A percentile compares a stretch with the other conserved stretches of the same genome.
Evolutionary conservation across 179 eudicot genomes (phyloP).

Genomic region (Camellia oleifera): DNA sequence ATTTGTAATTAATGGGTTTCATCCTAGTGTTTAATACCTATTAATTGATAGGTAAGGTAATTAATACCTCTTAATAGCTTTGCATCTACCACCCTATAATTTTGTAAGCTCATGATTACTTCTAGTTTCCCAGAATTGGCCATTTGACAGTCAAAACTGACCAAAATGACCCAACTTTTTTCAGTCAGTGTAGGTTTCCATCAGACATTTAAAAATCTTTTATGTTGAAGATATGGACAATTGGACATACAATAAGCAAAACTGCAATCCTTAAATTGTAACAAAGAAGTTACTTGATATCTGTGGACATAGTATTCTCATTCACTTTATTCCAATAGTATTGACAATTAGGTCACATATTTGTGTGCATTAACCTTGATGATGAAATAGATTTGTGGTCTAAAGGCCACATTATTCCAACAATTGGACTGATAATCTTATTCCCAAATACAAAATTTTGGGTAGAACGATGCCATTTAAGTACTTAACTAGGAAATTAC

Average conservation of each 20-base stretch:
- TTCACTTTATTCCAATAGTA: constrained; percentile 4
- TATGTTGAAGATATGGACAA: neutral
- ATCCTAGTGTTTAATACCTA: no score
- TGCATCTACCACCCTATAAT: neutral
- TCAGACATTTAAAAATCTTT: neutral
- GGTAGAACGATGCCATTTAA: neutral
- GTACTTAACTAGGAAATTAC: neutral
- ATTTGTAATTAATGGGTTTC: no score
- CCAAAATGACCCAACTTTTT: constrained; percentile 3
- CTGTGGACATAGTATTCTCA: neutral
- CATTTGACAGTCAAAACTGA: neutral
- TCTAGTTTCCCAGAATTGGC: neutral
- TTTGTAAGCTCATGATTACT: neutral
- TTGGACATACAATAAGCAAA: neutral
- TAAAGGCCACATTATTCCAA: neutral
- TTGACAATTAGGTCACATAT: neutral
- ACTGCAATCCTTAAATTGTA: neutral
- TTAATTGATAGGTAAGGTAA: no score
- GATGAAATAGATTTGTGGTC: neutral
- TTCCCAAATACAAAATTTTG: neutral
- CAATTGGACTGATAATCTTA: neutral
- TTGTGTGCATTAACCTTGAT: neutral
- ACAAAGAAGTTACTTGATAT: neutral
- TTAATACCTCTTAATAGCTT: neutral
- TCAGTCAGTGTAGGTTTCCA: neutral